A percentile compares a stretch with the other conserved stretches of the same genome.
Conservation (phyloP, 1,284 basidiomycete genomes). For the Ceratobasidium sp. region DNA sequence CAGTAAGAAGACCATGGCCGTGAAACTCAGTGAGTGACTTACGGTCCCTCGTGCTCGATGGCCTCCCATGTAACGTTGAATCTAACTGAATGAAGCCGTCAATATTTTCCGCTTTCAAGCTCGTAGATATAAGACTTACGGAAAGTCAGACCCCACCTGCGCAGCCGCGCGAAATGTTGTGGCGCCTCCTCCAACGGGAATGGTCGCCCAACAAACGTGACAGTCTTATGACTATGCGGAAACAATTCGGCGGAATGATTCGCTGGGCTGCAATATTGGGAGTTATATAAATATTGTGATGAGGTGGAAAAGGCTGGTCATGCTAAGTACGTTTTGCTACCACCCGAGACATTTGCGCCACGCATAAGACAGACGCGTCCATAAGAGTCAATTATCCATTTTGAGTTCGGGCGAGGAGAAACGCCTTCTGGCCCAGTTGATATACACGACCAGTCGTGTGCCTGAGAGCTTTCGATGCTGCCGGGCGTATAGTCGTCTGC, state of each 20-base stretch:
- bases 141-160: constrained; percentile 89
- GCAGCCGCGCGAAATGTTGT: constrained; percentile 81
- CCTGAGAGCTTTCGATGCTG: constrained; percentile 59
- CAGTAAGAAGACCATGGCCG: neutral
- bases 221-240: constrained; percentile 69
- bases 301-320: neutral
- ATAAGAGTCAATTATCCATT: constrained; percentile 68
- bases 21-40: constrained; percentile 63
- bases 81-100: constrained; percentile 69
- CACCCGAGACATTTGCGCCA: constrained; percentile 85
- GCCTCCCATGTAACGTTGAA: constrained; percentile 98
- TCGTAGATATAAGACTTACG: constrained; percentile 65
- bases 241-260: constrained; percentile 70
- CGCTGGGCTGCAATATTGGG: constrained; percentile 30
- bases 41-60: constrained; percentile 91
- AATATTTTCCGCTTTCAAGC: too few relatives aligned
- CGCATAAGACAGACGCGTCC: constrained; percentile 82
- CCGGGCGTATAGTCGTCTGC: constrained; percentile 44
- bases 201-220: constrained; percentile 85
- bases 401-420: constrained; percentile 77
- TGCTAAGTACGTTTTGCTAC: constrained; percentile 83
- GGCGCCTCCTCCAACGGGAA: constrained; percentile 87
- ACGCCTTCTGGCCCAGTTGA: constrained; percentile 70
- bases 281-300: neutral
- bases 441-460: constrained; percentile 77